phyloP scores from a whole-genome alignment of 352 stramenopile species.

The Phytophthora macrochlamydospora region DNA sequence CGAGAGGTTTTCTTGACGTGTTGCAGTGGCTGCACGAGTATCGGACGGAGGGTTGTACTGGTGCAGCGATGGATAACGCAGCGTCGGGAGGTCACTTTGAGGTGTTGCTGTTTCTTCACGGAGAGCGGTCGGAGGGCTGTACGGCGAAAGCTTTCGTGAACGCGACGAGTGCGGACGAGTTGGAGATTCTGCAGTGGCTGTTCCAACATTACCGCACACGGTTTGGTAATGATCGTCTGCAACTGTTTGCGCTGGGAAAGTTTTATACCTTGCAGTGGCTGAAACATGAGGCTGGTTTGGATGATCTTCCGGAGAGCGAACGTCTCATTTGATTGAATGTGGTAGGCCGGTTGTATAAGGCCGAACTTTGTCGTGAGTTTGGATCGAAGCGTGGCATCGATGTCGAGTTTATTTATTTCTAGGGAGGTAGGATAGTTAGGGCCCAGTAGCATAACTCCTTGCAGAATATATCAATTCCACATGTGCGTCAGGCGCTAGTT shows the following conservation, averaged over 20 bases:
- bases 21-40: constrained; percentile 32
- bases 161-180: constrained; percentile 33
- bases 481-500: too few relatives aligned
- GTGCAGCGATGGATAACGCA: constrained; percentile 32
- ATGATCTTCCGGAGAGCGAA: constrained; percentile 6
- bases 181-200: constrained; percentile 46
- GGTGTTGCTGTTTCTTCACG: constrained; percentile 40
- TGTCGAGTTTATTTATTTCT: constrained; percentile 6
- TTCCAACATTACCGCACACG: constrained; percentile 32
- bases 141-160: constrained; percentile 41
- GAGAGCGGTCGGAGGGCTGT: constrained; percentile 18
- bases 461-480: too few relatives aligned
- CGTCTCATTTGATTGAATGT: not conserved
- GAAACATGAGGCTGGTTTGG: constrained; percentile 23
- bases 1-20: constrained; percentile 19
- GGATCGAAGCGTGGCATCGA: not conserved
- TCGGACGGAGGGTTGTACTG: constrained; percentile 27
- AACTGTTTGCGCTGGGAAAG: constrained; percentile 42
- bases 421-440: not conserved
- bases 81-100: constrained; percentile 36
- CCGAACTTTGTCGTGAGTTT: not conserved
- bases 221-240: constrained; percentile 36
- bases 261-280: constrained; percentile 45
- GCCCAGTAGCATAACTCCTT: not conserved
- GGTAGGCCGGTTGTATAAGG: not conserved